Evolutionary conservation across 192 early-diverging fungal species (phyloP), one percentile per base, ranked within the genome.

Genomic region (Rhizophagus sp.): DNA sequence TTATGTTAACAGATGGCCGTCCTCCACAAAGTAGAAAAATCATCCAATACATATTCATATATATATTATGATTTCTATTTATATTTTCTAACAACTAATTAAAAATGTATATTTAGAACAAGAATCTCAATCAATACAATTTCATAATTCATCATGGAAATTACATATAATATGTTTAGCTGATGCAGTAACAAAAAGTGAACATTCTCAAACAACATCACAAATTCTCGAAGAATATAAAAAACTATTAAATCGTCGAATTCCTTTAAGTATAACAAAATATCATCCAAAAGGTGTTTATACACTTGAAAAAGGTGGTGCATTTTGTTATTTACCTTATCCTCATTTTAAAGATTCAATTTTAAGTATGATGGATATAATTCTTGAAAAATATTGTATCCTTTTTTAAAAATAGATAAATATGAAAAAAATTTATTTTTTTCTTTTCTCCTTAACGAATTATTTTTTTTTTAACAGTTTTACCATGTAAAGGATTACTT

Each of bases 301-400:
- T 24, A 50, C 27, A 25, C 44, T 50, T 50, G 71, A 73, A 50
- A 73, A 50, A 5, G 71, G 12, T 15, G 71, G 71, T 30, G 71
- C 44, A 10, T 73, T 73, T 73, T 73, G 34, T 47, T 73, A 39
- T 27, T 50, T 73, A 30, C n/a, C 44, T 24, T 73, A 73, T 50
- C 71, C 71, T 13, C 71, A 73, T 24, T 49, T 44, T 27, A 50
- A 44, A 5, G 39, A 47, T 30, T 39, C 30, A 27, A 73, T 73
- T 50, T 5, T 2, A 15, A 50, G 47, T 25, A 44, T 36, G 44
- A 73, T 73, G n/a, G 27, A 73, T 49, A 10, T 27, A 13, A 73
- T 73, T 25, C 13, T 24, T n/a, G 71, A 73, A 13, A 73, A 73
- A 73, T 73, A 73, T 25, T 49, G 71, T 73, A 73, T 73, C 44